Evolutionary conservation across 164 flowering plant species (phyloP), one percentile per base, ranked within the genome.

Genomic region (Tetracentron sinense): DNA sequence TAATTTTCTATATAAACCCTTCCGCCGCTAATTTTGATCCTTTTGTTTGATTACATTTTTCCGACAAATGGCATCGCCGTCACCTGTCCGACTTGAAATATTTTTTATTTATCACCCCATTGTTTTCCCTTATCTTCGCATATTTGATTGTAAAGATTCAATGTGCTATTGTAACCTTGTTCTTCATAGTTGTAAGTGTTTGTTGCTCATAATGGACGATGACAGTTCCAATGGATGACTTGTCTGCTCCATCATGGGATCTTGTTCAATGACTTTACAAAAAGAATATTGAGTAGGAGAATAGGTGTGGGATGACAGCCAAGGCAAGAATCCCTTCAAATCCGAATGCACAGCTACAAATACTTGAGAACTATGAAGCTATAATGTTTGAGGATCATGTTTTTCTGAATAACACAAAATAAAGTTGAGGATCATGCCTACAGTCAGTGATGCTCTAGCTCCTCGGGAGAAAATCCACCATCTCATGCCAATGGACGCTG

Each of bases 321-420:
- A 87, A 85, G 72, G 86, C 96, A 61, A 83, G 85, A 70, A n/a
- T 85, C 70, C 96, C 75, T 29, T 83, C 88, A 22, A 92, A 88
- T 72, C 88, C 88, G 38, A 95, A 82, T 75, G 79, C 84, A 35
- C 92, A 97, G 97, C 90, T 83, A 52, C 88, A 84, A 62, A 88
- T 89, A 83, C 90, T 97, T 53, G 97, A 95, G 77, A 95, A 92
- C 57, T 92, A 82, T 84, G 97, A 92, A 74, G 75, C 90, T 53
- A 89, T 89, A 65, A 77, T 95, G 59, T 89, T 95, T 50, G 94
- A 83, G 67, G 97, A 95, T 69, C 83, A 89, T 81, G 82, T 76
- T 59, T 89, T 72, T 83, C 99, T 72, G 99, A 92, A 67, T 78
- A 85, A 67, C 87, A 89, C 71, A 88, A 80, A 49, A 75, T 89